Conservation (phyloP, 345 rosid genomes). For the Pugionium dolabratum region DNA sequence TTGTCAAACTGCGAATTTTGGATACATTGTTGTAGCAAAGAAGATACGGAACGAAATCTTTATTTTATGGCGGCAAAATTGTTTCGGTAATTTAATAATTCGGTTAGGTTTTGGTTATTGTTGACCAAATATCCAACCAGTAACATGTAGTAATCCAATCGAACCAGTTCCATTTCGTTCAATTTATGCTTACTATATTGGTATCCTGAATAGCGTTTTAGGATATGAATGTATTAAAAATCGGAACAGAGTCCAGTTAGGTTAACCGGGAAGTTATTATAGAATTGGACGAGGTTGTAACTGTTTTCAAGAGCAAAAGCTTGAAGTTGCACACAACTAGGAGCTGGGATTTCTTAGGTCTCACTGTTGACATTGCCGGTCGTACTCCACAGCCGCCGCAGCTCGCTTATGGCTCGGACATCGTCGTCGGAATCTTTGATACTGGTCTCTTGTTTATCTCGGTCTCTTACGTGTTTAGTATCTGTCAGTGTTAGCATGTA, state of each 20-base stretch:
- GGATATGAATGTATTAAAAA: not conserved
- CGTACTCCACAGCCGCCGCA: conserved; percentile 38
- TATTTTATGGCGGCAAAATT: conserved; percentile 27
- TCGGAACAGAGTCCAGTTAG: not conserved
- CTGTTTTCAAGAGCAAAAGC: conserved; percentile 53
- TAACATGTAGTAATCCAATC: not conserved
- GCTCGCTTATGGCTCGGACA: conserved; percentile 47
- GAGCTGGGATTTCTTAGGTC: conserved; percentile 79
- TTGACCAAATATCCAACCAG: not conserved
- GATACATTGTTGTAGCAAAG: conserved; percentile 45
- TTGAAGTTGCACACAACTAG: conserved; percentile 65
- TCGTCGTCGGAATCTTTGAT: conserved; percentile 55
- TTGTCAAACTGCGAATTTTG: not conserved
- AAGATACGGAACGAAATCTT: conserved; percentile 46
- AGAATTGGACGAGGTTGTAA: conserved; percentile 55
- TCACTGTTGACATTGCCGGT: conserved; percentile 29
- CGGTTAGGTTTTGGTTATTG: not conserved
- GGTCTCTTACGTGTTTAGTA: not conserved
- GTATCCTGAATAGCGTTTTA: not conserved
- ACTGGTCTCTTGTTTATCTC: conserved; percentile 41
- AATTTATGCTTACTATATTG: too few species aligned
- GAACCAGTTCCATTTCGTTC: not conserved
- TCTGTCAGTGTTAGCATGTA: not conserved
- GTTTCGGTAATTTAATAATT: not conserved
- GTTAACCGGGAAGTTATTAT: conserved; percentile 23